phyloP scores from a whole-genome alignment of 73 alveolate species.

The Breviolum minutum region DNA sequence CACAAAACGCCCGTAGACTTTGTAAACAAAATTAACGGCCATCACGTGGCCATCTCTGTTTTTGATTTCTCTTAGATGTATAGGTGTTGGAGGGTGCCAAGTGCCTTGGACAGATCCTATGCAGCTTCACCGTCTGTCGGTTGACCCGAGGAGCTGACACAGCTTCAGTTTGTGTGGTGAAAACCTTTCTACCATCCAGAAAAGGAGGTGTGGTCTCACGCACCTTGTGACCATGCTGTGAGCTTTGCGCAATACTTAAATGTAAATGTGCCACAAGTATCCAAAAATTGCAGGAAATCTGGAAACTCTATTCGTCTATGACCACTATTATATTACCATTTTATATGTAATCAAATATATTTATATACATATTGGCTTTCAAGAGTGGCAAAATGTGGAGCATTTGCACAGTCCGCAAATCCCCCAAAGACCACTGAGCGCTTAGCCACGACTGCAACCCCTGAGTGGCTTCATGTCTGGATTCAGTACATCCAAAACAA shows the following conservation, averaged over 20 bases:
- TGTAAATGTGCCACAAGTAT: not conserved
- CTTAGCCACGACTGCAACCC: slow-evolving; percentile 65
- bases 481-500: not conserved
- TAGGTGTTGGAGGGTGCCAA: no score
- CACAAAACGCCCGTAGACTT: no score
- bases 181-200: slow-evolving; percentile 99
- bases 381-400: not conserved
- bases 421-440: not conserved
- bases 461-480: not conserved
- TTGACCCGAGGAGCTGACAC: slow-evolving; percentile 86
- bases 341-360: not conserved
- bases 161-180: slow-evolving; percentile 98
- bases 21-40: no score
- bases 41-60: not conserved
- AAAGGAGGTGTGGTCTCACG: slow-evolving; percentile 99
- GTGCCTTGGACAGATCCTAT: not conserved
- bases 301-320: no score
- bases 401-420: no score
- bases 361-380: no score
- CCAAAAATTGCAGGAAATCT: no score
- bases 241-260: not conserved
- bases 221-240: slow-evolving; percentile 93
- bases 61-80: not conserved
- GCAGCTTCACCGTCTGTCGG: not conserved
- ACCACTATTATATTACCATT: no score